phyloP scores from a whole-genome alignment of 352 stramenopile species.

The Phytophthora tubulina region DNA sequence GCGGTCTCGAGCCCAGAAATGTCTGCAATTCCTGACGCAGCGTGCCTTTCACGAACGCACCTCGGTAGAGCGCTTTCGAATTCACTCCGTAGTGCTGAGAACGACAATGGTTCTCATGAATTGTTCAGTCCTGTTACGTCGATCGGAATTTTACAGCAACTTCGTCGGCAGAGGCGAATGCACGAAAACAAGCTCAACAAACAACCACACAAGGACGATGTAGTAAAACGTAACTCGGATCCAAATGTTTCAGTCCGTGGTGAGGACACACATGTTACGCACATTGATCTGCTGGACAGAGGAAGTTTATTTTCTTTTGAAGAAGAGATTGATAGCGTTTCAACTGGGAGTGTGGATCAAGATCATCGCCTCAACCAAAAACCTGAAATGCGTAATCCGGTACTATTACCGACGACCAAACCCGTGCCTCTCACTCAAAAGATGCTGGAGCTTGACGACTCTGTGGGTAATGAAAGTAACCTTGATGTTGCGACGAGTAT shows the following conservation, averaged over 20 bases:
- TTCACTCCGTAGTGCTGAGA: slow-evolving; percentile 3
- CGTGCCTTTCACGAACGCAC: slow-evolving; percentile 11
- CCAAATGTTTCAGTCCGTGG: not conserved
- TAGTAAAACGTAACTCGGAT: not conserved
- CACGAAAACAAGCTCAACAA: slow-evolving; percentile 5
- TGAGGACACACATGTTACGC: not conserved
- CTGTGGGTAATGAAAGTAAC: slow-evolving; percentile 21
- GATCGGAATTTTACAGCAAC: slow-evolving; percentile 36
- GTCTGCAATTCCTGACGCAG: not conserved
- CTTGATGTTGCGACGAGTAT: slow-evolving; percentile 10
- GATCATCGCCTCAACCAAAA: not conserved
- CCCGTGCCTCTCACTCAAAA: slow-evolving; percentile 16
- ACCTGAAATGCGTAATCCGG: not conserved
- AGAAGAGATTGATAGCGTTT: slow-evolving; percentile 17
- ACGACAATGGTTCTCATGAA: slow-evolving; percentile 1
- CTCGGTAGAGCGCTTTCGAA: slow-evolving; percentile 20
- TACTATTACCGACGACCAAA: slow-evolving; percentile 3
- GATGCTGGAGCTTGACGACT: slow-evolving; percentile 7
- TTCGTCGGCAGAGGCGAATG: slow-evolving; percentile 36
- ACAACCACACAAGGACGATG: slow-evolving; percentile 1
- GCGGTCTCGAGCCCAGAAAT: not conserved
- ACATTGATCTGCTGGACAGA: not conserved
- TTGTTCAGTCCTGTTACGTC: slow-evolving; percentile 18
- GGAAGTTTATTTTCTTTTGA: slow-evolving; percentile 18
- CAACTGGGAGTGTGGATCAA: slow-evolving; percentile 6